Conservation (phyloP, 371 early-diverging fungal genomes). For the Mucor circinelloides region DNA sequence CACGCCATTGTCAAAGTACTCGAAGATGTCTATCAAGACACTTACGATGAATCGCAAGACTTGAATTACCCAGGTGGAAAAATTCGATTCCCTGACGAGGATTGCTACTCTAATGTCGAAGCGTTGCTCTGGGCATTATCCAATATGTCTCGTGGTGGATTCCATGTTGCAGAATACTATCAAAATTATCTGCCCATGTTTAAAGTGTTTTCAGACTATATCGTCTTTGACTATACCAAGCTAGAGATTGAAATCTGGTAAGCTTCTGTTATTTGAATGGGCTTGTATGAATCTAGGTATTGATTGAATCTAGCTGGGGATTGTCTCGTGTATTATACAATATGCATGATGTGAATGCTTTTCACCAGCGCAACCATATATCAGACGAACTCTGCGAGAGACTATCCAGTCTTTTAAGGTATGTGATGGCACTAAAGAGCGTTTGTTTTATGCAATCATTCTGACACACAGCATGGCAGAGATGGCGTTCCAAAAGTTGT, state of each 20-base stretch:
- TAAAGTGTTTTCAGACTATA: slow-evolving; percentile 44
- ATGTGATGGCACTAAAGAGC: neutral
- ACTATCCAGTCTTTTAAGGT: slow-evolving; percentile 34
- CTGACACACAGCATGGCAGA: neutral
- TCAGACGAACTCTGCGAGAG: slow-evolving; percentile 25
- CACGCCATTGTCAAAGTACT: slow-evolving; percentile 19
- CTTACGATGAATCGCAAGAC: slow-evolving; percentile 11
- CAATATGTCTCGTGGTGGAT: slow-evolving; percentile 54
- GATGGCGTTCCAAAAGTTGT: slow-evolving; percentile 16
- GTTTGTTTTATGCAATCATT: neutral
- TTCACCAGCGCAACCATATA: slow-evolving; percentile 24
- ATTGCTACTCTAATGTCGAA: slow-evolving; percentile 33
- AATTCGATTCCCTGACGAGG: slow-evolving; percentile 24
- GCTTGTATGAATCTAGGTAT: neutral
- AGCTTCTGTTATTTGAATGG: neutral
- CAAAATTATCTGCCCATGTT: slow-evolving; percentile 51
- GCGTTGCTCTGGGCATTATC: slow-evolving; percentile 46
- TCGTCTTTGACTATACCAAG: slow-evolving; percentile 52
- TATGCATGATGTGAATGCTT: slow-evolving; percentile 50
- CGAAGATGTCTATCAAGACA: slow-evolving; percentile 9
- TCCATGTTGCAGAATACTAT: slow-evolving; percentile 40
- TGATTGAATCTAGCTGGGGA: slow-evolving; percentile 47
- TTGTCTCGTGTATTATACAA: slow-evolving; percentile 60
- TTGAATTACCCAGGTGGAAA: neutral
- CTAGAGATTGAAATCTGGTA: slow-evolving; percentile 59